These are phyloP conservation scores for Andrographis paniculata DNA, from an alignment of 305 asterid genomes.

Conservation along the genomic window DNA sequence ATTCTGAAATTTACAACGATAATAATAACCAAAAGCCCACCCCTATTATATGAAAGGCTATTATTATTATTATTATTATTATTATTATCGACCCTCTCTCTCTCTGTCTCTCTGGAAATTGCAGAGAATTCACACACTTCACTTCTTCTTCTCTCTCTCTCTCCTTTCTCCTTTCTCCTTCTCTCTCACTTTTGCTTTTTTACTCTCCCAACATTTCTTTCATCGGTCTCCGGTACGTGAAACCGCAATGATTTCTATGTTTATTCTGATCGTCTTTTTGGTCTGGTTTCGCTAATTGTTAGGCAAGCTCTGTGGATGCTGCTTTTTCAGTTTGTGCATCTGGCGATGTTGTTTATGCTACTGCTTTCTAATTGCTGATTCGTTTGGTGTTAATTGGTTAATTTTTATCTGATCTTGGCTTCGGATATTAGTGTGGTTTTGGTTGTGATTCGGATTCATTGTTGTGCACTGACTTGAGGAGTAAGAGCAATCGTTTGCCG, in stretches of 20 bases:
- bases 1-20: conserved; percentile 1
- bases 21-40: conserved; percentile 13
- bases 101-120: conserved; percentile 23
- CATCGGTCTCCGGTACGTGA: conserved; percentile 35
- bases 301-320: conserved; percentile 14
- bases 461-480: conserved; percentile 4
- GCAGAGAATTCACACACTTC: conserved; percentile 25
- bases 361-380: conserved; percentile 3
- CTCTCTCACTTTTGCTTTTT: conserved; percentile 16
- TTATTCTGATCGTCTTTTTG: background rate
- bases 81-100: too few relatives aligned
- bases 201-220: background rate
- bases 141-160: too few relatives aligned
- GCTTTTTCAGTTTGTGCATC: conserved; percentile 7
- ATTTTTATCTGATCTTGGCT: conserved; percentile 5
- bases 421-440: background rate
- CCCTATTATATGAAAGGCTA: conserved; percentile 29
- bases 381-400: conserved; percentile 9
- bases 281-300: conserved; percentile 10
- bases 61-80: too few relatives aligned
- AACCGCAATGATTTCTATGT: conserved; percentile 14
- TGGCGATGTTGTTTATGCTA: conserved; percentile 17
- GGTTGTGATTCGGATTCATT: background rate
- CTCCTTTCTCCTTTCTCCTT: conserved; percentile 27
- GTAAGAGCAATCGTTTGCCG: conserved; percentile 2